Percentiles rank a stretch among this genome's conserved stretches.
Evolutionary conservation across 2,329 filamentous ascomycete genomes (phyloP).

Genomic region (Aspergillus viridinutans): DNA sequence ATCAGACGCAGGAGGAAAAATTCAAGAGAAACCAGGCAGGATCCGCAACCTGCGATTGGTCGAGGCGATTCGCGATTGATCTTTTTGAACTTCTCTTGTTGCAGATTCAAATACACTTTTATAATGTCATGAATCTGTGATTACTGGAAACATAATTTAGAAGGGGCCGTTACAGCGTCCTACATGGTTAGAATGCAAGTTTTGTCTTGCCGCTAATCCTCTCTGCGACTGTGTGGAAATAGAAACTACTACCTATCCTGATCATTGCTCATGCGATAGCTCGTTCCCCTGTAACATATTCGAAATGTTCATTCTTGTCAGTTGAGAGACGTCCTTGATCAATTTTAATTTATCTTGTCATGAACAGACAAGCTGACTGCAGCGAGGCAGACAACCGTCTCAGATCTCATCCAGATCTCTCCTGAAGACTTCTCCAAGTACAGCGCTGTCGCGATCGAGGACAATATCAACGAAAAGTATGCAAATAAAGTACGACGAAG

Average conservation of each 20-base stretch:
- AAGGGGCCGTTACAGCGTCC: neutral
- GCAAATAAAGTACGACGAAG: conserved; percentile 67
- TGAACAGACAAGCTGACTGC: conserved; percentile 8
- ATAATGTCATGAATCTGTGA: neutral
- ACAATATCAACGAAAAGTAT: conserved; percentile 96
- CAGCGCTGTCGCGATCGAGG: conserved; percentile 80
- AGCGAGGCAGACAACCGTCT: conserved; percentile 71
- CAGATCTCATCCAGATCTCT: conserved; percentile 88
- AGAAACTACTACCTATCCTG: conserved; percentile 2
- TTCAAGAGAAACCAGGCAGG: conserved; percentile 8
- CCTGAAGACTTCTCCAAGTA: conserved; percentile 81
- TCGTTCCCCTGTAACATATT: conserved; percentile 1
- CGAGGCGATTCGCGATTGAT: conserved; percentile 3
- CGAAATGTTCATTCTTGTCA: conserved; percentile 50
- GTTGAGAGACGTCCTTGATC: conserved; percentile 23
- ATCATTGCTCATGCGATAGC: conserved; percentile 1
- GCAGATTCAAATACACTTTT: conserved; percentile 3
- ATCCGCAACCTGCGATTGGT: conserved; percentile 20
- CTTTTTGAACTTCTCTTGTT: neutral
- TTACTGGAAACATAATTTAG: neutral
- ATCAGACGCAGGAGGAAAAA: conserved; percentile 8
- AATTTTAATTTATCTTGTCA: neutral
- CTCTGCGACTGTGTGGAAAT: conserved; percentile 9
- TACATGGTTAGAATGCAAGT: conserved; percentile 14
- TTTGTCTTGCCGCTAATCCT: conserved; percentile 1